These are phyloP conservation scores for Aurantiochytrium sp. DNA, from an alignment of 108 stramenopile genomes.

Conservation along the genomic window DNA sequence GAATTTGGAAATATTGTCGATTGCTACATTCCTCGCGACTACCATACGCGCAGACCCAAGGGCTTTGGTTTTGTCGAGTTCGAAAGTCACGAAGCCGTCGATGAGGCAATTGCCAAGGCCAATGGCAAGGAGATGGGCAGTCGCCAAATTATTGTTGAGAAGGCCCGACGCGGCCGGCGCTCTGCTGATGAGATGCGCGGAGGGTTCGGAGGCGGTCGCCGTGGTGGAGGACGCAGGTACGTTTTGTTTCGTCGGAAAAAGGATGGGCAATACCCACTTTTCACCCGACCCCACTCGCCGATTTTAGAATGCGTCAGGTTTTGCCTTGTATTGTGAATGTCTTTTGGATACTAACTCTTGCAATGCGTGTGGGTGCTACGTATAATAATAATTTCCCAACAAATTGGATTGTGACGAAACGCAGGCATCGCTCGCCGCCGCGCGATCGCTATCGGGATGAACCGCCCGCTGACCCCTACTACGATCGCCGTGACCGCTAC, in stretches of 20 bases:
- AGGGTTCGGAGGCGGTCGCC: not conserved
- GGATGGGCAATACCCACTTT: too few relatives aligned
- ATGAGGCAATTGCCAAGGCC: not conserved
- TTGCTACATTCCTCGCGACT: not conserved
- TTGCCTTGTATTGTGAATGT: too few relatives aligned
- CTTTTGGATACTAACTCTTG: too few relatives aligned
- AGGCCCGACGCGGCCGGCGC: not conserved
- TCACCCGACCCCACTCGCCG: too few relatives aligned
- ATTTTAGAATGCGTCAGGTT: too few relatives aligned
- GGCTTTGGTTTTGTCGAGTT: conserved; percentile 19
- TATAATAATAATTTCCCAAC: too few relatives aligned
- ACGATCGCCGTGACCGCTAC: not conserved
- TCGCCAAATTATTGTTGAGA: not conserved
- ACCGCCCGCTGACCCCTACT: not conserved
- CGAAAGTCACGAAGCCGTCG: not conserved
- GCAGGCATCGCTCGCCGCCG: not conserved
- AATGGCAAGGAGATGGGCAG: not conserved
- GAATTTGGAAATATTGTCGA: not conserved
- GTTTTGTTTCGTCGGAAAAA: not conserved
- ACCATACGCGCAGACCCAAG: not conserved
- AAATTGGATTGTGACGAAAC: too few relatives aligned
- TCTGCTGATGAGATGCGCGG: not conserved
- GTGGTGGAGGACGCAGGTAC: not conserved
- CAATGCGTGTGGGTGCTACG: too few relatives aligned
- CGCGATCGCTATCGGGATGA: not conserved